Evolutionary conservation across 2,329 filamentous ascomycete genomes (phyloP), one percentile per base, ranked within the genome.

Genomic region (Fonsecaea nubica): DNA sequence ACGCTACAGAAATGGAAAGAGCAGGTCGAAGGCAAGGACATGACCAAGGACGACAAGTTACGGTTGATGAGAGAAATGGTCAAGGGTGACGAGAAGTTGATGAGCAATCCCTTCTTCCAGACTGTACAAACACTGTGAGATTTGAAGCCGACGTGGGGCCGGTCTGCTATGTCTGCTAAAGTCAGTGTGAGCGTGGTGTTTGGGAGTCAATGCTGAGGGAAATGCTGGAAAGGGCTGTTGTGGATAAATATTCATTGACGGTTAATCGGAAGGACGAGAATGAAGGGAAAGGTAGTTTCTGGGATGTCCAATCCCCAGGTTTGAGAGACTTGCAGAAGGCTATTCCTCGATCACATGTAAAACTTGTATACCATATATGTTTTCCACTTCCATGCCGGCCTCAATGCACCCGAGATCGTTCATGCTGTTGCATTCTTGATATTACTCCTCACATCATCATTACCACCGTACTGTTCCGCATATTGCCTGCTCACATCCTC

Each of bases 1-100:
- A 85, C 97, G 75, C 80, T 99, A 65, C 80, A 90, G 48, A 86
- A 88, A 76, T 99, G 95, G 95, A 97, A 96, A 83, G 84, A 87
- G 60, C 83, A 87, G 71, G 83, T 88, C 8, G 89, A 94, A 76
- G 67, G 65, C n/a, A 61, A 21, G 65, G 65, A 70, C 3, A 82
- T 92, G 83, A 88, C 81, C 64, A 88, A 88, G 72, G 89, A 91
- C 71, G 89, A 96, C 76, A 93, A 95, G 83, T 87, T 94, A 7
- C 83, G 85, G 69, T 86, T 88, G 72, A 88, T 98, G 85, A 90
- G 87, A 77, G 91, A 93, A 73, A 79, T 98, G 73, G 92, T 98
- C 3, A 85, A 85, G 72, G 86, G 82, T 1, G 90, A 97, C 76
- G 83, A 89, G 73, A 88, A 86, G 75, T 74, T 90, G 72, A 79